Evolutionary conservation across 2,329 filamentous ascomycete genomes (phyloP).

Genomic region (Fusarium torulosum): DNA sequence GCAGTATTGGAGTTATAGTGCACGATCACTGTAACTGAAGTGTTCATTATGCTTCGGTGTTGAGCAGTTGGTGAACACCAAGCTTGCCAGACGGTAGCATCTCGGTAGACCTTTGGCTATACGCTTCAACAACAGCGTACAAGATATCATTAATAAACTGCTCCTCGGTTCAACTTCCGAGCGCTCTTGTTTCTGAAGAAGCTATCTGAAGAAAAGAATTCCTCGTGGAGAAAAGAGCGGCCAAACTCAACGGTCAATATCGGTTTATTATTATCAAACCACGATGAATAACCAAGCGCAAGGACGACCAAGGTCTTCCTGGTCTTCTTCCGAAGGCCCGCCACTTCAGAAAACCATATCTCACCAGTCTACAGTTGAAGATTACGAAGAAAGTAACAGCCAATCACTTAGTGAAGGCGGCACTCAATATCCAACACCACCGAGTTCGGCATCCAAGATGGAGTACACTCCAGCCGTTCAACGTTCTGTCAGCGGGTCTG

Average conservation of each 20-base stretch:
- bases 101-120: not conserved
- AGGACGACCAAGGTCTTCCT: slow-evolving; percentile 8
- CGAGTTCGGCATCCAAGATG: slow-evolving; percentile 32
- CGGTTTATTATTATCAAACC: not conserved
- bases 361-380: slow-evolving; percentile 18
- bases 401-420: slow-evolving; percentile 17
- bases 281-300: slow-evolving; percentile 22
- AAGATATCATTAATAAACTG: slow-evolving; percentile 9
- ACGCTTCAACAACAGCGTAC: slow-evolving; percentile 1
- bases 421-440: slow-evolving; percentile 29
- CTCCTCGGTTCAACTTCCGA: too few relatives aligned
- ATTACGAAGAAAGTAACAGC: slow-evolving; percentile 12
- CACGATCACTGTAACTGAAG: not conserved
- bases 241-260: not conserved
- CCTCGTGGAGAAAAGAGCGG: not conserved
- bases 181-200: not conserved
- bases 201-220: not conserved
- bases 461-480: slow-evolving; percentile 18
- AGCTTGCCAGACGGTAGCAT: not conserved
- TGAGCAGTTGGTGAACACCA: not conserved
- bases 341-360: not conserved
- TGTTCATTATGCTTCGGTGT: not conserved
- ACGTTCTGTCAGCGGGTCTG: slow-evolving; percentile 29
- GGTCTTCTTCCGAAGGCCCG: slow-evolving; percentile 23
- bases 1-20: slow-evolving; percentile 1